Conservation (phyloP, 2,329 filamentous ascomycete species). For the Exophiala bonariae region DNA sequence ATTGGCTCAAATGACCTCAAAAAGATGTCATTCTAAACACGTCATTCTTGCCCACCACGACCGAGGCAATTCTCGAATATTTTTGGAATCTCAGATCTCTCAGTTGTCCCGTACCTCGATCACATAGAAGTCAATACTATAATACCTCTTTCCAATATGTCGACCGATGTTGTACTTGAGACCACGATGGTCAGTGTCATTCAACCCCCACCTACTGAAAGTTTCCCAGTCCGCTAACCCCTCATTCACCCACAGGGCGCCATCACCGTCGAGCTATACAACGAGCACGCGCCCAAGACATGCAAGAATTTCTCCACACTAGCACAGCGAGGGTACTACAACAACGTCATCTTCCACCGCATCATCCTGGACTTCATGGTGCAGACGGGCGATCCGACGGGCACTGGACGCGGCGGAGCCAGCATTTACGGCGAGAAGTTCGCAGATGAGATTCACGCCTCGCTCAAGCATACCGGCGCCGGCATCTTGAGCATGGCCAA, state of each 20-base stretch:
- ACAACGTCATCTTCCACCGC: conserved; percentile 83
- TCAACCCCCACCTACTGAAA: conserved; percentile 2
- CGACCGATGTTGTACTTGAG: conserved; percentile 76
- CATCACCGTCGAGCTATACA: conserved; percentile 88
- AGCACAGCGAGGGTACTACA: conserved; percentile 81
- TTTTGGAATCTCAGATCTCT: too few species aligned
- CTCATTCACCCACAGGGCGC: too few species aligned
- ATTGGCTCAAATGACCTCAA: too few species aligned
- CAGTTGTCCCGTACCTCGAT: too few species aligned
- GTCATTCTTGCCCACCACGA: too few species aligned
- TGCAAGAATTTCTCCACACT: conserved; percentile 87
- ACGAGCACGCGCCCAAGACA: conserved; percentile 78
- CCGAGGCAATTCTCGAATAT: too few species aligned
- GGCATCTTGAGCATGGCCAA: conserved; percentile 98
- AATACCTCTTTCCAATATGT: conserved; percentile 55
- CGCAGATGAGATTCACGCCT: conserved; percentile 79
- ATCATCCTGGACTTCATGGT: conserved; percentile 97
- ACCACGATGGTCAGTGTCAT: conserved; percentile 72
- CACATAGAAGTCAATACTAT: too few species aligned
- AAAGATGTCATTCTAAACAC: too few species aligned
- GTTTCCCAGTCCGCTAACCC: too few species aligned
- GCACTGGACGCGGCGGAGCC: conserved; percentile 82
- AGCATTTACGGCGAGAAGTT: conserved; percentile 94
- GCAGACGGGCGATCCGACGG: conserved; percentile 90
- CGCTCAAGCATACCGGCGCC: conserved; percentile 86